phyloP scores from a whole-genome alignment of 495 filamentous ascomycete species.

The Daldinia bambusicola region DNA sequence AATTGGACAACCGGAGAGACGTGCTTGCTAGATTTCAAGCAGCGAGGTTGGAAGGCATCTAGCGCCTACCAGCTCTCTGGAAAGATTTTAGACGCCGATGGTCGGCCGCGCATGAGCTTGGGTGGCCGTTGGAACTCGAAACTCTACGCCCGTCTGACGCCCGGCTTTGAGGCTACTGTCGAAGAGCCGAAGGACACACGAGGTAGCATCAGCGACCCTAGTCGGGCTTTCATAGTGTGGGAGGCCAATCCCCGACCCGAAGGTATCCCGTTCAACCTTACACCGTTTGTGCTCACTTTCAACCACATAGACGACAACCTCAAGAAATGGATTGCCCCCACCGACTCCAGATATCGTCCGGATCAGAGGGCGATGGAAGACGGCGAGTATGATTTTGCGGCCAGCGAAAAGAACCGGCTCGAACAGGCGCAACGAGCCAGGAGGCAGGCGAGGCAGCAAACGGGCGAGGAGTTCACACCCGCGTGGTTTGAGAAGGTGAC shows the following conservation, averaged over 20 bases:
- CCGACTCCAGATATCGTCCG: conserved; percentile 87
- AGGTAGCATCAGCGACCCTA: conserved; percentile 62
- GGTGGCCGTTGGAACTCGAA: conserved; percentile 98
- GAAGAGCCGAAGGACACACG: conserved; percentile 64
- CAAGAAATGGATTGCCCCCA: conserved; percentile 79
- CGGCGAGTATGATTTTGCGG: conserved; percentile 91
- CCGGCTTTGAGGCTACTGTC: conserved; percentile 81
- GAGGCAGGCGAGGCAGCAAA: conserved; percentile 74
- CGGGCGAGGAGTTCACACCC: conserved; percentile 82
- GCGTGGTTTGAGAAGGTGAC: conserved; percentile 82
- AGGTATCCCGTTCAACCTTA: conserved; percentile 95
- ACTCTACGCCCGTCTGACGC: conserved; percentile 91
- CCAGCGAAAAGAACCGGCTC: conserved; percentile 91
- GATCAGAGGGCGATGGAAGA: conserved; percentile 99
- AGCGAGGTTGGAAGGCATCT: conserved; percentile 91
- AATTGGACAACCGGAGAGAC: conserved; percentile 95
- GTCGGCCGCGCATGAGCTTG: conserved; percentile 83
- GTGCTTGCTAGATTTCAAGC: conserved; percentile 93
- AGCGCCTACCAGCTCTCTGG: conserved; percentile 88
- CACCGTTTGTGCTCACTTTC: conserved; percentile 93
- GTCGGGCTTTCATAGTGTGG: conserved; percentile 90
- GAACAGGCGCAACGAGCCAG: conserved; percentile 92
- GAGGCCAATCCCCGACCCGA: conserved; percentile 82
- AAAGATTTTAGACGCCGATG: conserved; percentile 78
- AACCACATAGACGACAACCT: conserved; percentile 86